A percentile compares a stretch with the other conserved stretches of the same genome.
Conservation (phyloP, 1,284 basidiomycete species). For the Sporisorium reilianum region DNA sequence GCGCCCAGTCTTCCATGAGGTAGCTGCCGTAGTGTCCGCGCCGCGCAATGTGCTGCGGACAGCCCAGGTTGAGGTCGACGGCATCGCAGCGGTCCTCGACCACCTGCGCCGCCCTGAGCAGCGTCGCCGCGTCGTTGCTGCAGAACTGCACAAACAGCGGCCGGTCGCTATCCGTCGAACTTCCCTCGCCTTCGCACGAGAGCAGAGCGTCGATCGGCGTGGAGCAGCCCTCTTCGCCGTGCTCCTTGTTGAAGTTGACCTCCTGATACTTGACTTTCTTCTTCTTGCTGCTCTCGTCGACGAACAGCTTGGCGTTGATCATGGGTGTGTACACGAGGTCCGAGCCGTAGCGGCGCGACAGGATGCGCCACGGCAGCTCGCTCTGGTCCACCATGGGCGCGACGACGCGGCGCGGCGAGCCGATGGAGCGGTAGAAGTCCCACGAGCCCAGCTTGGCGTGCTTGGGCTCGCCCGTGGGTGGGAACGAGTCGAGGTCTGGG, state of each 20-base stretch:
- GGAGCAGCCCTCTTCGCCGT: slow-evolving; percentile 55
- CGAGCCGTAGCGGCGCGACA: slow-evolving; percentile 85
- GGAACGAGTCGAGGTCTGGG: slow-evolving; percentile 57
- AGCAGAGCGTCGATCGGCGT: slow-evolving; percentile 8
- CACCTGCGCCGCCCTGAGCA: slow-evolving; percentile 70
- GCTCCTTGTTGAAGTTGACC: slow-evolving; percentile 51
- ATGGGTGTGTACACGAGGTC: slow-evolving; percentile 94
- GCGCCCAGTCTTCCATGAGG: slow-evolving; percentile 92
- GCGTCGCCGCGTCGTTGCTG: slow-evolving; percentile 84
- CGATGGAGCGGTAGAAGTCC: slow-evolving; percentile 84
- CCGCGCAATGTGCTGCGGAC: slow-evolving; percentile 94
- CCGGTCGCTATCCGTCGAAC: slow-evolving; percentile 74
- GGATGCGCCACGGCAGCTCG: slow-evolving; percentile 85
- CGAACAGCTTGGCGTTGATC: slow-evolving; percentile 94
- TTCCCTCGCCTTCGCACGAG: slow-evolving; percentile 14
- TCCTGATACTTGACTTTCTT: slow-evolving; percentile 48
- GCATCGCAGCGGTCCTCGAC: slow-evolving; percentile 75
- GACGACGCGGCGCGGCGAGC: slow-evolving; percentile 86
- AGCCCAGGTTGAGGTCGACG: slow-evolving; percentile 89
- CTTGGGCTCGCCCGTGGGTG: slow-evolving; percentile 59
- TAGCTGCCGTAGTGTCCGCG: slow-evolving; percentile 89
- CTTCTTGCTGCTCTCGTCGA: slow-evolving; percentile 57
- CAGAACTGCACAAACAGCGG: slow-evolving; percentile 94
- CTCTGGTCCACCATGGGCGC: slow-evolving; percentile 99
- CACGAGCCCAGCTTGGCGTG: slow-evolving; percentile 78